phyloP scores from a whole-genome alignment of 768 basidiomycete genomes.

The Leccinum sublutescens region DNA sequence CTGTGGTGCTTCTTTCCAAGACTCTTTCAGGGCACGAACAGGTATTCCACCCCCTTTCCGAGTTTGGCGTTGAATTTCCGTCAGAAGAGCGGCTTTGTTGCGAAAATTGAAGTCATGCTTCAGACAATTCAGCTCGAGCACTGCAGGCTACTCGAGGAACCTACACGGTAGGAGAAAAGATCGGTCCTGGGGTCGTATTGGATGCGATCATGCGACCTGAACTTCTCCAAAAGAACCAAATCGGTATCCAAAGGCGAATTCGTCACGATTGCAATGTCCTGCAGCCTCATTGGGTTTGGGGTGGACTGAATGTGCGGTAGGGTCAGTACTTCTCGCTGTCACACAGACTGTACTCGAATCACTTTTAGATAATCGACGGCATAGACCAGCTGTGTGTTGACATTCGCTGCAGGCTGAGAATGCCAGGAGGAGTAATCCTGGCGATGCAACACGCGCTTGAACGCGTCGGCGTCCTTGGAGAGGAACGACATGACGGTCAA shows the following conservation, averaged over 20 bases:
- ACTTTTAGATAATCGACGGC: conserved; percentile 83
- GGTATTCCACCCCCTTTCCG: conserved; percentile 83
- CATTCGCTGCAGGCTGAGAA: conserved; percentile 83
- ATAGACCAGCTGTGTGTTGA: conserved; percentile 86
- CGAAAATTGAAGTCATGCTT: conserved; percentile 87
- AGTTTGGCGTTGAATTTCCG: conserved; percentile 83
- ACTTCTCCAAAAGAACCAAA: conserved; percentile 68
- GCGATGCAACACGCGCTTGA: conserved; percentile 61
- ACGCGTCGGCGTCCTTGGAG: conserved; percentile 66
- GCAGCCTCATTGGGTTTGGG: conserved; percentile 78
- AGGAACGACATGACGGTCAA: conserved; percentile 57
- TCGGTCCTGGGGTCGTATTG: conserved; percentile 80
- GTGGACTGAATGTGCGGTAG: conserved; percentile 44
- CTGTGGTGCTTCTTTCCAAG: conserved; percentile 83
- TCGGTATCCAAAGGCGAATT: conserved; percentile 78
- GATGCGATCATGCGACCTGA: conserved; percentile 78
- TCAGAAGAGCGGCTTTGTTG: conserved; percentile 78
- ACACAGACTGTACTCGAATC: conserved; percentile 12
- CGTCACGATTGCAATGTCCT: conserved; percentile 83
- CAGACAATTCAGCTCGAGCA: conserved; percentile 4
- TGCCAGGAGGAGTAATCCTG: conserved; percentile 79
- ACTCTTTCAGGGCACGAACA: conserved; percentile 81
- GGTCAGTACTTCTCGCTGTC: conserved; percentile 9
- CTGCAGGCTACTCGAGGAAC: conserved; percentile 15
- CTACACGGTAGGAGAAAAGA: conserved; percentile 82